phyloP scores from a whole-genome alignment of 2,329 filamentous ascomycete genomes.

The Karstenula rhodostoma region DNA sequence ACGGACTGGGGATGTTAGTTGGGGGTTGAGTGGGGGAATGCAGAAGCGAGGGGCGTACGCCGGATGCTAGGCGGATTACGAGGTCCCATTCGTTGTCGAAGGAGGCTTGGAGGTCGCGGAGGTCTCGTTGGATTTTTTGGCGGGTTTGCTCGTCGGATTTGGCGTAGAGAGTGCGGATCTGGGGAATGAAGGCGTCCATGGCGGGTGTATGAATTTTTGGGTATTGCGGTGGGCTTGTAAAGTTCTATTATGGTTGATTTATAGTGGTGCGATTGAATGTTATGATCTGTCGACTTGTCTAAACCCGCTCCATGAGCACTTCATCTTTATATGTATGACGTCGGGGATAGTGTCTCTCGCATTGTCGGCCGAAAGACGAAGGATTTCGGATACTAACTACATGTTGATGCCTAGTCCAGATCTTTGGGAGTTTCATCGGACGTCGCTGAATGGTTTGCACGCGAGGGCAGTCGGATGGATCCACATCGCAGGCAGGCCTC shows the following conservation, averaged over 20 bases:
- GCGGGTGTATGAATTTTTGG: not conserved
- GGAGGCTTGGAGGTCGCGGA: constrained; percentile 37
- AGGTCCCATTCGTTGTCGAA: constrained; percentile 37
- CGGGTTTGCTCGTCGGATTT: constrained; percentile 27
- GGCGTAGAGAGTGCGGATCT: constrained; percentile 32
- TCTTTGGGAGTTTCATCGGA: not conserved
- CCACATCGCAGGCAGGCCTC: no score
- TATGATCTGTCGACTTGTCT: not conserved
- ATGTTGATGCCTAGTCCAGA: not conserved
- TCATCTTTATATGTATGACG: not conserved
- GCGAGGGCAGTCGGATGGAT: not conserved
- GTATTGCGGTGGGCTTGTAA: not conserved
- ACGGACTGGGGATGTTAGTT: constrained; percentile 21
- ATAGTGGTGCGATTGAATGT: not conserved
- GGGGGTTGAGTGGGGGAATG: no score
- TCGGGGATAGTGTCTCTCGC: not conserved
- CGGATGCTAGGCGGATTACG: constrained; percentile 24
- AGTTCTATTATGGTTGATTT: not conserved
- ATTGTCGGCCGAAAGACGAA: not conserved
- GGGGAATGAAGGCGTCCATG: constrained; percentile 33
- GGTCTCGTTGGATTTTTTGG: constrained; percentile 32
- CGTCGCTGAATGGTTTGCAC: not conserved
- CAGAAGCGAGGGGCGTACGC: constrained; percentile 16
- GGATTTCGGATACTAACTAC: not conserved
- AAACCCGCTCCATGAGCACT: not conserved